Conservation (phyloP, 495 filamentous ascomycete species). For the Aspergillus baeticus region DNA sequence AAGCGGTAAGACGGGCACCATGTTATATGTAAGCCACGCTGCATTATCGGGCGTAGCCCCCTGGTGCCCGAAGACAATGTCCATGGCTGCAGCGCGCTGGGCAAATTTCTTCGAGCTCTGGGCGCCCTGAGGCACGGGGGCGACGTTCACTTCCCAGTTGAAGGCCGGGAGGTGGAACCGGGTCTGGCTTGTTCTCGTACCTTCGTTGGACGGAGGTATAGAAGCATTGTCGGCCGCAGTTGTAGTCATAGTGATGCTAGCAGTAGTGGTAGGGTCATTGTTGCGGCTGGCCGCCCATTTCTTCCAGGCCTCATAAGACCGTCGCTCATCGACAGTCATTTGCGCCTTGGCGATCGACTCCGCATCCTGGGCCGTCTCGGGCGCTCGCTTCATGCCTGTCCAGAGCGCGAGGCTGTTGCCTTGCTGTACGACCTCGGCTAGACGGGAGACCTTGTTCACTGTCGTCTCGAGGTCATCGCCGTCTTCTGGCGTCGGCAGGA, state of each 20-base stretch:
- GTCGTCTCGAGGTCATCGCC: constrained; percentile 26
- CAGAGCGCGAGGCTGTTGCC: constrained; percentile 23
- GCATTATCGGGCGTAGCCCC: constrained; percentile 30
- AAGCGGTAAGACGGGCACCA: constrained; percentile 16
- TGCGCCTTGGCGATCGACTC: constrained; percentile 22
- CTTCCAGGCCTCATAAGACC: constrained; percentile 27
- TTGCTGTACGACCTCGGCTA: constrained; percentile 19
- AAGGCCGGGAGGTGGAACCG: constrained; percentile 15
- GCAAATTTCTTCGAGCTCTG: constrained; percentile 22
- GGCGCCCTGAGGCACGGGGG: constrained; percentile 11
- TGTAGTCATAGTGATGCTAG: not conserved
- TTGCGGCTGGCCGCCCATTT: not conserved
- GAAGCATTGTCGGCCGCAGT: not conserved
- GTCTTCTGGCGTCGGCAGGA: constrained; percentile 21
- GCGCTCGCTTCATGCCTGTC: constrained; percentile 15
- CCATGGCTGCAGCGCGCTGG: constrained; percentile 30
- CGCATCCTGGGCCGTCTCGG: constrained; percentile 4
- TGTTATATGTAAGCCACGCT: constrained; percentile 25
- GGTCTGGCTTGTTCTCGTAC: not conserved
- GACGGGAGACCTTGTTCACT: constrained; percentile 19
- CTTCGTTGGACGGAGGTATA: not conserved
- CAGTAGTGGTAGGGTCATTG: not conserved
- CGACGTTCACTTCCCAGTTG: constrained; percentile 22
- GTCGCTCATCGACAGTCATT: constrained; percentile 19
- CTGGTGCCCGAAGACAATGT: constrained; percentile 24